Conservation (phyloP, 2,329 filamentous ascomycete species). For the Ramichloridium luteum region DNA sequence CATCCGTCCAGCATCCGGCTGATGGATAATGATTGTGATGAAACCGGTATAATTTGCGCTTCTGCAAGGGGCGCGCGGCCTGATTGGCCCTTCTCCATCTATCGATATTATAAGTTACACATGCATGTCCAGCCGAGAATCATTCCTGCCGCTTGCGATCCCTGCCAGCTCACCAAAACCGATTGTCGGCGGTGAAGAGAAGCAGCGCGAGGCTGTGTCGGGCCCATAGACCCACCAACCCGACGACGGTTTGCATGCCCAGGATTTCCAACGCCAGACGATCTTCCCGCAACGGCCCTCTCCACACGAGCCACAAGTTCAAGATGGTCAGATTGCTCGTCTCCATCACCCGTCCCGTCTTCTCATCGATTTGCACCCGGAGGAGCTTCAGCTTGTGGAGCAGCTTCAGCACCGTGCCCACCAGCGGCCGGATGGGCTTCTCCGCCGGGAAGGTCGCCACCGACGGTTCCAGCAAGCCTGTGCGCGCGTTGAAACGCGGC, state of each 20-base stretch:
- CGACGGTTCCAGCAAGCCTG: conserved; percentile 76
- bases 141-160: too few species aligned
- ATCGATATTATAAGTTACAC: too few species aligned
- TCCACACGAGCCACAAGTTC: conserved; percentile 93
- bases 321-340: conserved; percentile 85
- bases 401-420: conserved; percentile 54
- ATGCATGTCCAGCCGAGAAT: too few species aligned
- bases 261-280: conserved; percentile 68
- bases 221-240: conserved; percentile 71
- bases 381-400: conserved; percentile 58
- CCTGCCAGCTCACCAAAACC: conserved; percentile 15
- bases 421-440: conserved; percentile 52
- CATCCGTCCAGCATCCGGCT: too few species aligned
- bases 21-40: too few species aligned
- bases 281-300: conserved; percentile 82
- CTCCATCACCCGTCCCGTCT: conserved; percentile 56
- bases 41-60: too few species aligned
- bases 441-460: conserved; percentile 55
- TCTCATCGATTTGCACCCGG: conserved; percentile 52
- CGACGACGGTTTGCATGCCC: conserved; percentile 61
- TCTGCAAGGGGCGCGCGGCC: too few species aligned
- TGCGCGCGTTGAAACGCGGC: conserved; percentile 74
- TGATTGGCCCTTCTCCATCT: too few species aligned
- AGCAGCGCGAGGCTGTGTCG: conserved; percentile 75
- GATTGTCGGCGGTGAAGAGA: conserved; percentile 83